Percentiles rank a stretch among this genome's conserved stretches.
phyloP scores from a whole-genome alignment of 768 basidiomycete genomes.

The Pleurotus sapidus region DNA sequence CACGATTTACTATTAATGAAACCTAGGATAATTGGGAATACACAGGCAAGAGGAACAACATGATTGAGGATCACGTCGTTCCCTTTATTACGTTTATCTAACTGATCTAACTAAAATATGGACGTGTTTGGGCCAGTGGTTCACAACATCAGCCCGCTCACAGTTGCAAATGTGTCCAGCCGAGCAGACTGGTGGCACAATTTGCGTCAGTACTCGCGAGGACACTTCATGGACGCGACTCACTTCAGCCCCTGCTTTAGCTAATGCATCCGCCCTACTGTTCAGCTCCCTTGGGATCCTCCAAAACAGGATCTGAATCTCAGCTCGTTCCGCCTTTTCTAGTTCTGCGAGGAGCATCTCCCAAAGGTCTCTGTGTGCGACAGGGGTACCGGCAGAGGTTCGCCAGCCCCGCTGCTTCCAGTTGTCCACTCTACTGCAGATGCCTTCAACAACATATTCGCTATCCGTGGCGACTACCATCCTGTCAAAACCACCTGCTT shows the following conservation, averaged over 20 bases:
- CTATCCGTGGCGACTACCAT: slow-evolving; percentile 28
- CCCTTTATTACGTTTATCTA: too few species aligned
- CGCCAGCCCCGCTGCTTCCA: slow-evolving; percentile 24
- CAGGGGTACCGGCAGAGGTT: slow-evolving; percentile 13
- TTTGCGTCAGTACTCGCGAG: too few species aligned
- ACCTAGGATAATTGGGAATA: too few species aligned
- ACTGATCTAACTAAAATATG: too few species aligned
- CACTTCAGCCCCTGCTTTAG: slow-evolving; percentile 12
- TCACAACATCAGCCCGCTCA: too few species aligned
- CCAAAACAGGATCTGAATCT: slow-evolving; percentile 19
- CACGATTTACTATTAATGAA: too few species aligned
- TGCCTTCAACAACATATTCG: slow-evolving; percentile 26
- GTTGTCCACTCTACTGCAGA: slow-evolving; percentile 14
- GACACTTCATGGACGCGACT: not conserved
- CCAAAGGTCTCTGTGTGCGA: slow-evolving; percentile 24
- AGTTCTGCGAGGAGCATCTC: slow-evolving; percentile 14
- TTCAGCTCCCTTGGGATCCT: slow-evolving; percentile 18
- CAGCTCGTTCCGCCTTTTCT: slow-evolving; percentile 13
- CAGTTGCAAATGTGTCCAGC: too few species aligned
- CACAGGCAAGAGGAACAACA: too few species aligned
- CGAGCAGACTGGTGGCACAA: too few species aligned
- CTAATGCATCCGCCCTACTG: slow-evolving; percentile 14
- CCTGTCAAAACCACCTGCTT: slow-evolving; percentile 23
- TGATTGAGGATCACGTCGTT: too few species aligned
- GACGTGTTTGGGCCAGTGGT: too few species aligned